Conservation (phyloP, 192 early-diverging fungal genomes). For the Coemansia furcata region DNA sequence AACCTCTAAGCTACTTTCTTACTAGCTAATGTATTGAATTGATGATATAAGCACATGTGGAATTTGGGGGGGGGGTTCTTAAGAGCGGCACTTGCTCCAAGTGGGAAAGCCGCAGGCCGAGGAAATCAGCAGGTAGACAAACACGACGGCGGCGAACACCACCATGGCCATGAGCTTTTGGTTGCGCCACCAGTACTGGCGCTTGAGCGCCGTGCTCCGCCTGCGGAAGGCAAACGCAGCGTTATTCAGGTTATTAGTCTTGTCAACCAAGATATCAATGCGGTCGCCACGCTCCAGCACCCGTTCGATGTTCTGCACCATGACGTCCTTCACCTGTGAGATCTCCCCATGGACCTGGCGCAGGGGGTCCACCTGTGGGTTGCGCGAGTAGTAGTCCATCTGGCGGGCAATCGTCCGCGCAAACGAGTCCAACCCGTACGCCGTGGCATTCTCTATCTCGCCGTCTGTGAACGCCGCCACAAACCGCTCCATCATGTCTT, state of each 20-base stretch:
- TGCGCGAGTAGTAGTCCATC: slow-evolving; percentile 81
- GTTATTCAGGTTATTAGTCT: slow-evolving; percentile 84
- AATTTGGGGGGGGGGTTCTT: background rate
- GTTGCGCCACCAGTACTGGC: slow-evolving; percentile 96
- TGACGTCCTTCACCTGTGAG: slow-evolving; percentile 91
- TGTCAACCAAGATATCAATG: slow-evolving; percentile 87
- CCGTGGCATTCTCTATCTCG: slow-evolving; percentile 56
- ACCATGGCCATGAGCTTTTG: slow-evolving; percentile 76
- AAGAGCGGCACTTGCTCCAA: slow-evolving; percentile 54
- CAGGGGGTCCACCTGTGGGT: slow-evolving; percentile 70
- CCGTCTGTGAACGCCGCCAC: slow-evolving; percentile 56
- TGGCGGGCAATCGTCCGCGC: slow-evolving; percentile 72
- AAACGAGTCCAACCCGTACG: slow-evolving; percentile 82
- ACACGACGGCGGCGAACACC: slow-evolving; percentile 58
- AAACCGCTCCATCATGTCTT: slow-evolving; percentile 74
- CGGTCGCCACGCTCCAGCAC: slow-evolving; percentile 86
- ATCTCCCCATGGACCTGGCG: slow-evolving; percentile 86
- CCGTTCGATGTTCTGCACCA: slow-evolving; percentile 93
- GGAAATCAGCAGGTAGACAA: slow-evolving; percentile 73
- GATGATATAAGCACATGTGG: background rate
- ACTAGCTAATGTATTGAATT: background rate
- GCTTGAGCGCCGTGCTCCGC: slow-evolving; percentile 76
- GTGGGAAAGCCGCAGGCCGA: slow-evolving; percentile 80
- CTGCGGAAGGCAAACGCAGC: slow-evolving; percentile 89
- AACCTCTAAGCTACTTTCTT: slow-evolving; percentile 7